phyloP scores from a whole-genome alignment of 331 rosid genomes.

The Malus hybrid region DNA sequence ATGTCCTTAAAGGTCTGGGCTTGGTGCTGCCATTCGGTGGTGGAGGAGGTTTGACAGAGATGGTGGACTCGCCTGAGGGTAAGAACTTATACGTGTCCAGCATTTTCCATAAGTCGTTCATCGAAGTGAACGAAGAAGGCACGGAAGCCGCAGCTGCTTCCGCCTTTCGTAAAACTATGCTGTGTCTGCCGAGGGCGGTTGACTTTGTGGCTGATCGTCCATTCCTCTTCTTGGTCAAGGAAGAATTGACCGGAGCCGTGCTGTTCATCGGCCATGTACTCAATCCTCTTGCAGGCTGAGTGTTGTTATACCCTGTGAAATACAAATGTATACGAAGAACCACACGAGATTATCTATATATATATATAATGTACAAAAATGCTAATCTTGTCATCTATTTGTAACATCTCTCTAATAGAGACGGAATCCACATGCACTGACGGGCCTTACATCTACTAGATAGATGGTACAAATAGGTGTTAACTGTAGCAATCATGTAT shows the following conservation, averaged over 20 bases:
- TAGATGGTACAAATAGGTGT: no score
- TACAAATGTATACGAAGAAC: no score
- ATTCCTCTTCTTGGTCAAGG: conserved; percentile 61
- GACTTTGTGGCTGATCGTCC: conserved; percentile 82
- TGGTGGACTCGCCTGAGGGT: conserved; percentile 58
- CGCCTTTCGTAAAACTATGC: neutral
- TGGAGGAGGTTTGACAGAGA: conserved; percentile 59
- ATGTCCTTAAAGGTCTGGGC: conserved; percentile 49
- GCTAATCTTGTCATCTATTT: no score
- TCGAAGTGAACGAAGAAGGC: conserved; percentile 87
- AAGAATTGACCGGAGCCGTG: conserved; percentile 50
- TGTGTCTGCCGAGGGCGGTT: neutral
- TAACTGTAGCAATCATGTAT: no score
- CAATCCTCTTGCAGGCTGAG: conserved; percentile 49
- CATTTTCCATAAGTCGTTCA: conserved; percentile 57
- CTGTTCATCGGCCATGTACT: conserved; percentile 71
- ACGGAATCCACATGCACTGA: no score
- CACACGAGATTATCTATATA: no score
- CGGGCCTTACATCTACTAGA: no score
- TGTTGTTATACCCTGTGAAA: neutral
- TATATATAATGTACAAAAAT: no score
- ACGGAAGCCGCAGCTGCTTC: conserved; percentile 83
- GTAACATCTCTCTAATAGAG: no score
- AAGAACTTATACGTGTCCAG: conserved; percentile 40
- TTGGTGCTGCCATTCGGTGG: conserved; percentile 53